Percentiles rank a stretch among this genome's conserved stretches.
Conservation (phyloP, 352 stramenopile genomes). For the Pythium monospermum region DNA sequence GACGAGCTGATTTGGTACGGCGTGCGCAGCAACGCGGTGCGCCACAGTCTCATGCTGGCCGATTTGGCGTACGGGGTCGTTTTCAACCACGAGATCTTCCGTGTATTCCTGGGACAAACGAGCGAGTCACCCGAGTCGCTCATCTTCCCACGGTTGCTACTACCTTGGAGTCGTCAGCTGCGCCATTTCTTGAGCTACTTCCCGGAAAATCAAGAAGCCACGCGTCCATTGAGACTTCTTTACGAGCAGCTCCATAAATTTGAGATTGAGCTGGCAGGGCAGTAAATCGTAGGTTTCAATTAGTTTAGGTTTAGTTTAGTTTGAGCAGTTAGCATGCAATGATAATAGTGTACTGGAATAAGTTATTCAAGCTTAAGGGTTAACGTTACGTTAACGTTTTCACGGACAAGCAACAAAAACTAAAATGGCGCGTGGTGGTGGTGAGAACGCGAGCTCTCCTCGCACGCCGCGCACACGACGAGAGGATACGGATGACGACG, state of each 20-base stretch:
- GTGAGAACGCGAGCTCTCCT: not conserved
- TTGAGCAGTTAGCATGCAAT: no score
- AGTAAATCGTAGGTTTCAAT: no score
- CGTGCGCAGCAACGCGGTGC: conserved; percentile 75
- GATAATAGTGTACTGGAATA: conserved; percentile 3
- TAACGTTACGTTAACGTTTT: no score
- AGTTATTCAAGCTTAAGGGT: no score
- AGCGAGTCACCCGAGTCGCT: conserved; percentile 23
- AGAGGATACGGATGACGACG: not conserved
- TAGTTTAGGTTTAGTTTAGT: no score
- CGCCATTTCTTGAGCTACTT: conserved; percentile 86
- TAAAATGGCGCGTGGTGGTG: not conserved
- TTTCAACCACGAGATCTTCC: conserved; percentile 84
- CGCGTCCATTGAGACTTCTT: conserved; percentile 64
- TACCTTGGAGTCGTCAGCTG: conserved; percentile 84
- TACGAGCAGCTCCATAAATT: conserved; percentile 81
- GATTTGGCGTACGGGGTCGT: conserved; percentile 81
- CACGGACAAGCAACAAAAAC: no score
- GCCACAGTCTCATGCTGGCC: conserved; percentile 75
- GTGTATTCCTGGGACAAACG: conserved; percentile 37
- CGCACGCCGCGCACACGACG: not conserved
- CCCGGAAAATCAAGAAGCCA: conserved; percentile 80
- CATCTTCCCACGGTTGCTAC: conserved; percentile 60
- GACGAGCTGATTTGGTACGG: conserved; percentile 87
- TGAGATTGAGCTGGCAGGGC: conserved; percentile 29